These are phyloP conservation scores for Coniochaeta sp. DNA, from an alignment of 2,329 filamentous ascomycete genomes.

Conservation along the genomic window DNA sequence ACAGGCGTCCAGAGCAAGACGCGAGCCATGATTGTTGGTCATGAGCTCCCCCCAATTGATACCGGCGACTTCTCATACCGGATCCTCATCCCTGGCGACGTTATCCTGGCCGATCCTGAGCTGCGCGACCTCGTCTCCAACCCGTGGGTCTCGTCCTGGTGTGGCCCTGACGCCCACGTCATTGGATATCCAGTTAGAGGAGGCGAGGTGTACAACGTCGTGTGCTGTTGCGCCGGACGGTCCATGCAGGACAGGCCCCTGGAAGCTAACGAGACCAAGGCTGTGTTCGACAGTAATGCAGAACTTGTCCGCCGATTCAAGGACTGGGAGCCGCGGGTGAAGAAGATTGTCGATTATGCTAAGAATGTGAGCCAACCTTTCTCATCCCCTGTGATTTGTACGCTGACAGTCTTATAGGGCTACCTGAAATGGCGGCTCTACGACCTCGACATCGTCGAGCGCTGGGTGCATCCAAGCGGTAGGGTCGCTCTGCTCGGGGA, in stretches of 20 bases:
- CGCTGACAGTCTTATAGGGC: conserved; percentile 8
- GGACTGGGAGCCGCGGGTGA: conserved; percentile 26
- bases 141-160: conserved; percentile 23
- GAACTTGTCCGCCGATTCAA: conserved; percentile 27
- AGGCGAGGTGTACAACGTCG: conserved; percentile 25
- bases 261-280: conserved; percentile 20
- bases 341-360: conserved; percentile 24
- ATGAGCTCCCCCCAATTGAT: not conserved
- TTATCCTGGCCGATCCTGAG: conserved; percentile 17
- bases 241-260: conserved; percentile 19
- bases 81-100: conserved; percentile 9
- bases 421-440: conserved; percentile 40
- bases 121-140: conserved; percentile 18
- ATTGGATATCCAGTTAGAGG: conserved; percentile 23
- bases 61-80: not conserved
- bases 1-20: not conserved
- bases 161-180: conserved; percentile 23
- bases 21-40: not conserved
- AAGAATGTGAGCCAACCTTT: conserved; percentile 5
- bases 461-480: conserved; percentile 31
- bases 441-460: conserved; percentile 29
- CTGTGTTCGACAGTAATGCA: conserved; percentile 11
- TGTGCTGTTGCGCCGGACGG: conserved; percentile 18
- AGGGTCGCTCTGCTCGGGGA: conserved; percentile 28
- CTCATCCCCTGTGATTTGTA: not conserved